phyloP scores from a whole-genome alignment of 2,329 filamentous ascomycete genomes.

The Aspergillus awamori region DNA sequence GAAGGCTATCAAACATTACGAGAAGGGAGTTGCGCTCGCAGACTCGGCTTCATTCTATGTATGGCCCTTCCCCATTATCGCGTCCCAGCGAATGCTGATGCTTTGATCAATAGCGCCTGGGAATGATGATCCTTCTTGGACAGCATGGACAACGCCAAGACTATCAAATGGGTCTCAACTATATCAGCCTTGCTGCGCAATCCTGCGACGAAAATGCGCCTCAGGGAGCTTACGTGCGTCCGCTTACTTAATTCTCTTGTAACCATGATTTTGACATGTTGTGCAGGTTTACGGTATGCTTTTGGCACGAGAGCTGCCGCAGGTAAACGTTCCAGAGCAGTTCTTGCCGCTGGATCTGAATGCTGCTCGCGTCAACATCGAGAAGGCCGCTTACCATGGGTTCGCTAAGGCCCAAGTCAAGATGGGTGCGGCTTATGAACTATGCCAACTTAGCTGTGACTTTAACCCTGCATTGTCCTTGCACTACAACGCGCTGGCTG shows the following conservation, averaged over 20 bases:
- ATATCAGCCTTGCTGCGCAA: constrained; percentile 81
- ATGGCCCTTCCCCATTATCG: constrained; percentile 24
- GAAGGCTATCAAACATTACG: constrained; percentile 90
- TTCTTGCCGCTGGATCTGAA: constrained; percentile 72
- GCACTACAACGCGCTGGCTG: constrained; percentile 93
- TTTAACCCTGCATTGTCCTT: constrained; percentile 91
- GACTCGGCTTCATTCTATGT: constrained; percentile 84
- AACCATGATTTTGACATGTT: constrained; percentile 12
- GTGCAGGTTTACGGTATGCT: constrained; percentile 83
- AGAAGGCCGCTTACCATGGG: constrained; percentile 93
- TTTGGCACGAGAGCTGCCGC: constrained; percentile 84
- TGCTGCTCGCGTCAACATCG: constrained; percentile 81
- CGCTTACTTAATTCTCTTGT: background rate
- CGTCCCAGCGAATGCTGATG: constrained; percentile 12
- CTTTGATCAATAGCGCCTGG: constrained; percentile 66
- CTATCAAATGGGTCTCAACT: constrained; percentile 72
- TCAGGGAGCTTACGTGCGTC: constrained; percentile 78
- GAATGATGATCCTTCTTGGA: constrained; percentile 96
- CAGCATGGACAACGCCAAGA: constrained; percentile 90
- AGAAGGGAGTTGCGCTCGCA: constrained; percentile 72
- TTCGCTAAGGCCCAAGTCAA: constrained; percentile 97
- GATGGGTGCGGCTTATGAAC: constrained; percentile 94
- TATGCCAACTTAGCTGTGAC: constrained; percentile 90
- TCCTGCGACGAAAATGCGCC: constrained; percentile 94
- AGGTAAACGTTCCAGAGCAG: constrained; percentile 76